Conservation (phyloP, 192 early-diverging fungal species). For the Coemansia sp. region DNA sequence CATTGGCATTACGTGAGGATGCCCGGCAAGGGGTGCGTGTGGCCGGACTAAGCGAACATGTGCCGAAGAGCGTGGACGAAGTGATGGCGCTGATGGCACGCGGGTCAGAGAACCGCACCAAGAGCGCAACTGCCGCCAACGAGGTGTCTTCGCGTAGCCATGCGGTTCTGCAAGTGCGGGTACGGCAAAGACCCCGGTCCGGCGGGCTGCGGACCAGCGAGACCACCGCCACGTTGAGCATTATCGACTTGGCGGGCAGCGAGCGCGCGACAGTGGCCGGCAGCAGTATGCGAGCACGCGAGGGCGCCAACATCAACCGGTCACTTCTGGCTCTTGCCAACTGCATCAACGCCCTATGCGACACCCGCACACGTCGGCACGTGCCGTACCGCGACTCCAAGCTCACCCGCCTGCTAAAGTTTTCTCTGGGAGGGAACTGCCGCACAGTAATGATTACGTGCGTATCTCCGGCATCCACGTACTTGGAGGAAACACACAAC, state of each 20-base stretch:
- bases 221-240: constrained; percentile 59
- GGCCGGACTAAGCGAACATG: constrained; percentile 67
- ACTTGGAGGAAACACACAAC: constrained; percentile 75
- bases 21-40: constrained; percentile 63
- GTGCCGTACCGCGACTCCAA: constrained; percentile 77
- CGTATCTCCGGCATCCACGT: constrained; percentile 61
- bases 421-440: constrained; percentile 77
- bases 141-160: constrained; percentile 71
- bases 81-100: constrained; percentile 55
- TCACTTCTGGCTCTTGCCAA: constrained; percentile 72
- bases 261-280: constrained; percentile 64
- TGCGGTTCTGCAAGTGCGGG: constrained; percentile 71
- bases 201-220: constrained; percentile 50
- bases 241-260: constrained; percentile 77
- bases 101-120: constrained; percentile 72
- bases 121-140: constrained; percentile 74
- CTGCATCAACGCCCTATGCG: constrained; percentile 70
- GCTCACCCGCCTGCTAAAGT: constrained; percentile 68
- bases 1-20: constrained; percentile 76
- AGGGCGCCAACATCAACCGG: constrained; percentile 79
- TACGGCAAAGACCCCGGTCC: constrained; percentile 33
- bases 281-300: constrained; percentile 63
- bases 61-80: constrained; percentile 54
- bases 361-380: constrained; percentile 56
- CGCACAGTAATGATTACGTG: constrained; percentile 79